A percentile compares a stretch with the other conserved stretches of the same genome.
Evolutionary conservation across 371 early-diverging fungal species (phyloP).

Genomic region (Saksenaea oblongispora): DNA sequence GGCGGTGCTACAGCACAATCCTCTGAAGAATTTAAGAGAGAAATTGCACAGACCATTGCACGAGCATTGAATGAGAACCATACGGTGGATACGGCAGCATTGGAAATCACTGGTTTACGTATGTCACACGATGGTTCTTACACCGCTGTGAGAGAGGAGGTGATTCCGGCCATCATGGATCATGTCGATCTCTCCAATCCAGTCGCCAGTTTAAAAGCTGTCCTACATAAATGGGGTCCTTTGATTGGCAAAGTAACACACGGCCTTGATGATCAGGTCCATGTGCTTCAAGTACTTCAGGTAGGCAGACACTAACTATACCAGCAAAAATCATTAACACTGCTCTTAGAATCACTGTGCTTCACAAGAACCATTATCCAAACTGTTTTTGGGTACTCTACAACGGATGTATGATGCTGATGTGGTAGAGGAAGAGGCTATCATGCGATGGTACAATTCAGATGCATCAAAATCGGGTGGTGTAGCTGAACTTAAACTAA

Average conservation of each 20-base stretch:
- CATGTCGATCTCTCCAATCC: slow-evolving; percentile 54
- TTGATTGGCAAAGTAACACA: slow-evolving; percentile 74
- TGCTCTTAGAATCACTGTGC: slow-evolving; percentile 41
- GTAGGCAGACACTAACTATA: slow-evolving; percentile 17
- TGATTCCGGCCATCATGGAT: slow-evolving; percentile 67
- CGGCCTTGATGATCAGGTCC: slow-evolving; percentile 76
- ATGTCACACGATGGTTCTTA: slow-evolving; percentile 88
- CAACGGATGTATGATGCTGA: slow-evolving; percentile 79
- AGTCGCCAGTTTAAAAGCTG: slow-evolving; percentile 36
- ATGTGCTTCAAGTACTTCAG: slow-evolving; percentile 68
- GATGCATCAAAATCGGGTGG: slow-evolving; percentile 32
- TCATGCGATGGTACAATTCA: slow-evolving; percentile 74
- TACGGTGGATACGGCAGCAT: slow-evolving; percentile 71
- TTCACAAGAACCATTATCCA: slow-evolving; percentile 43
- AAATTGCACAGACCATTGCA: slow-evolving; percentile 78
- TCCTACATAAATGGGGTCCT: slow-evolving; percentile 70
- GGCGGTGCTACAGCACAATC: slow-evolving; percentile 33
- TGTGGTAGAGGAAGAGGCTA: slow-evolving; percentile 82
- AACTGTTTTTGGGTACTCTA: slow-evolving; percentile 65
- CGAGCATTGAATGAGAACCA: slow-evolving; percentile 82
- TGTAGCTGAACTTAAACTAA: slow-evolving; percentile 34
- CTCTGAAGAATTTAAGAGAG: slow-evolving; percentile 73
- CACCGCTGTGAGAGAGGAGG: slow-evolving; percentile 72
- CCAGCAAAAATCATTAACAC: background rate
- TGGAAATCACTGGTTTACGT: slow-evolving; percentile 90